A percentile compares a stretch with the other conserved stretches of the same genome.
These are phyloP conservation scores for Biscutella laevigata DNA, from an alignment of 441 rosid genomes.

Conservation along the genomic window DNA sequence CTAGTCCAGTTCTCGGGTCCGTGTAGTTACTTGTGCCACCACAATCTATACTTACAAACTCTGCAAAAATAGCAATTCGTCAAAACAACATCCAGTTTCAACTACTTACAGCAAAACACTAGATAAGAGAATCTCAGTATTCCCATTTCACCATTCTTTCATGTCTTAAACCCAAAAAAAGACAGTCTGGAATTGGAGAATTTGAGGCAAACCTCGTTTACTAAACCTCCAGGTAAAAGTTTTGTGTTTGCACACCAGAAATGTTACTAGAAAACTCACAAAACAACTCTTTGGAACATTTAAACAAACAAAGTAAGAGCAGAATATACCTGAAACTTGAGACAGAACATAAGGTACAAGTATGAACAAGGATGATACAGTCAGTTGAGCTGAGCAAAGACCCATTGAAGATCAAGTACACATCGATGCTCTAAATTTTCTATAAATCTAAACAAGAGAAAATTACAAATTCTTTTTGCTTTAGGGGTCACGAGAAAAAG, in stretches of 20 bases:
- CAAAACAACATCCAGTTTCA: not conserved
- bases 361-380: slow-evolving; percentile 28
- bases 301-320: slow-evolving; percentile 18
- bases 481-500: slow-evolving; percentile 15
- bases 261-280: too few relatives aligned
- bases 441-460: not conserved
- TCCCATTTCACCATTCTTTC: not conserved
- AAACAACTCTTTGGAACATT: slow-evolving; percentile 13
- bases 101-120: not conserved
- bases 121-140: not conserved
- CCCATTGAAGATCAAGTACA: slow-evolving; percentile 45
- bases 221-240: not conserved
- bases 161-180: not conserved
- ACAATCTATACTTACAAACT: slow-evolving; percentile 82
- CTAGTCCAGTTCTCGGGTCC: slow-evolving; percentile 55
- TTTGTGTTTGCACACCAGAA: not conserved
- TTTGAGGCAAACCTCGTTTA: not conserved
- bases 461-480: not conserved
- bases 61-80: slow-evolving; percentile 35
- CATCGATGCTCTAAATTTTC: slow-evolving; percentile 15
- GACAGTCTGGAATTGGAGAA: not conserved
- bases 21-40: slow-evolving; percentile 62
- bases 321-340: slow-evolving; percentile 68
- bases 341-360: slow-evolving; percentile 35
- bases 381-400: slow-evolving; percentile 30